Evolutionary conservation across 164 flowering plant species (phyloP).

Genomic region (Santalum album): DNA sequence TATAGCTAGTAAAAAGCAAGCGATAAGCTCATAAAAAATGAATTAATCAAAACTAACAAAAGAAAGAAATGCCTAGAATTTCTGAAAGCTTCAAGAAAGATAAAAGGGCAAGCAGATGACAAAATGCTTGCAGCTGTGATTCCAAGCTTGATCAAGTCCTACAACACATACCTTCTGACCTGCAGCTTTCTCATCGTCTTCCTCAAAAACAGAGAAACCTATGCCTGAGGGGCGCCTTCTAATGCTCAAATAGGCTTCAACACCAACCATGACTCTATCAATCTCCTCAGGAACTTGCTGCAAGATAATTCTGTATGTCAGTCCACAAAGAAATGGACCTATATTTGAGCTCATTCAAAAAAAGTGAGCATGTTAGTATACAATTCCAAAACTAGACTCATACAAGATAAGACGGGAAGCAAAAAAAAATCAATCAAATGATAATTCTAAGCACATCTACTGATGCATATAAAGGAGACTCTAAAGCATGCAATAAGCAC

Average conservation of each 20-base stretch:
- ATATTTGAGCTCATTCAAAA: not conserved
- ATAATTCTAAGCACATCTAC: too few relatives aligned
- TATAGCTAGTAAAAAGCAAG: not conserved
- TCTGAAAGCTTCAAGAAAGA: not conserved
- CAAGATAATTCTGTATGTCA: slow-evolving; percentile 11
- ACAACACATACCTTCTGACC: slow-evolving; percentile 44
- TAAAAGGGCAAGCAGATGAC: not conserved
- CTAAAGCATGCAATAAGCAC: too few relatives aligned
- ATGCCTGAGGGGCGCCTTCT: slow-evolving; percentile 50
- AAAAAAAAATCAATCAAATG: too few relatives aligned
- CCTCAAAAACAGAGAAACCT: slow-evolving; percentile 62
- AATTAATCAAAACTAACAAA: not conserved
- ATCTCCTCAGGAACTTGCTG: slow-evolving; percentile 99
- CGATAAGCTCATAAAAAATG: not conserved
- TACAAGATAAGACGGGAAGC: not conserved
- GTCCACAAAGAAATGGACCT: not conserved
- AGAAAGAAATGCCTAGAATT: not conserved
- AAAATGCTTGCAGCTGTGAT: not conserved
- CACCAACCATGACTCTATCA: slow-evolving; percentile 86
- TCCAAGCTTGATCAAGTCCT: not conserved
- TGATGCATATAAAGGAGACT: too few relatives aligned
- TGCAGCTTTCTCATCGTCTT: slow-evolving; percentile 30
- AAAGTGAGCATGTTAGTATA: not conserved
- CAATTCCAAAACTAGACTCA: too few relatives aligned
- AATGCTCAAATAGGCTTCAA: slow-evolving; percentile 87